Conservation (phyloP, 805 yeast genomes). For the Candida broadrunensis region DNA sequence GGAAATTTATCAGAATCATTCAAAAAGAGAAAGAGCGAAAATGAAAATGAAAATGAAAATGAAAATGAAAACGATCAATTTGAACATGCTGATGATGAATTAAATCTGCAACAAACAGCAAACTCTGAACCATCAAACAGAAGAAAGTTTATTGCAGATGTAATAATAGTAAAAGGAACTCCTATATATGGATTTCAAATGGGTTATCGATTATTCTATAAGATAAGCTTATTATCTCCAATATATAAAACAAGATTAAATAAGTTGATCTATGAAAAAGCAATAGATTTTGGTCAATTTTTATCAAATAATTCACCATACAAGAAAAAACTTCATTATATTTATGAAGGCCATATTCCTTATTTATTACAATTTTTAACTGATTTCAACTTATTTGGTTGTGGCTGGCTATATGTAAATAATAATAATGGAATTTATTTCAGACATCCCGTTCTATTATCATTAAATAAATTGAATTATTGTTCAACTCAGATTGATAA, state of each 20-base stretch:
- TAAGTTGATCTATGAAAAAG: constrained; percentile 33
- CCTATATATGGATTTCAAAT: constrained; percentile 84
- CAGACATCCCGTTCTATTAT: constrained; percentile 50
- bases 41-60: constrained; percentile 10
- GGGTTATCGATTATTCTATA: constrained; percentile 63
- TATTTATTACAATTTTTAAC: constrained; percentile 70
- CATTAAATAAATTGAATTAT: constrained; percentile 12
- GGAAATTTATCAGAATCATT: constrained; percentile 36
- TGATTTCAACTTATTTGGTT: constrained; percentile 82
- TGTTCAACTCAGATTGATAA: constrained; percentile 5
- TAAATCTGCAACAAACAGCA: no score
- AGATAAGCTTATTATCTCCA: constrained; percentile 67
- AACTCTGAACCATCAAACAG: constrained; percentile 2
- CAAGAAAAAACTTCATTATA: constrained; percentile 3
- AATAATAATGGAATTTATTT: constrained; percentile 36
- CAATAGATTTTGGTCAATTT: constrained; percentile 3
- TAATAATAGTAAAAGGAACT: constrained; percentile 65
- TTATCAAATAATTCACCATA: background rate
- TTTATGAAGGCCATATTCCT: constrained; percentile 80
- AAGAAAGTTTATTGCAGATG: constrained; percentile 52
- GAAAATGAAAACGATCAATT: background rate
- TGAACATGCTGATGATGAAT: constrained; percentile 1
- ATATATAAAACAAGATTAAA: constrained; percentile 53
- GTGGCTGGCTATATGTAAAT: constrained; percentile 65
- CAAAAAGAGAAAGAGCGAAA: constrained; percentile 14